Evolutionary conservation across 352 stramenopile genomes (phyloP).

Genomic region (Phytophthora sansomeana): DNA sequence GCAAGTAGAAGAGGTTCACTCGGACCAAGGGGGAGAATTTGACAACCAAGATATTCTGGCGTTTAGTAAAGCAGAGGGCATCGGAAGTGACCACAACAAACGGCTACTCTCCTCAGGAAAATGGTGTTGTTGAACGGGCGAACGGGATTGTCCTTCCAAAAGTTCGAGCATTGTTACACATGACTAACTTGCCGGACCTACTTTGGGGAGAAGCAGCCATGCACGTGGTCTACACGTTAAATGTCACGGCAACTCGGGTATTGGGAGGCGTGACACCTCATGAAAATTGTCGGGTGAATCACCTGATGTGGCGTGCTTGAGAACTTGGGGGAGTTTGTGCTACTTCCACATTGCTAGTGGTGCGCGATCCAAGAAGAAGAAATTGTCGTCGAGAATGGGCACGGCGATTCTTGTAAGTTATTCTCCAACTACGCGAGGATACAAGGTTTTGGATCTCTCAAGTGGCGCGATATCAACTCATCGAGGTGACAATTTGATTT

Average conservation of each 20-base stretch:
- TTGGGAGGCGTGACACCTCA: not conserved
- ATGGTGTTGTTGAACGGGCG: slow-evolving; percentile 8
- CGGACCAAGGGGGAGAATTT: not conserved
- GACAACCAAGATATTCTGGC: not conserved
- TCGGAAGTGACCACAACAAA: not conserved
- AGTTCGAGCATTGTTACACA: not conserved
- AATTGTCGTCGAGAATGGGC: not conserved
- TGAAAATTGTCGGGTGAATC: not conserved
- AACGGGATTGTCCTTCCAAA: slow-evolving; percentile 9
- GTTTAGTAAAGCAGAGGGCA: not conserved
- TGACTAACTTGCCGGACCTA: slow-evolving; percentile 6
- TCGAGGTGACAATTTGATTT: not conserved
- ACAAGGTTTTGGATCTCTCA: not conserved
- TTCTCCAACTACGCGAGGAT: not conserved
- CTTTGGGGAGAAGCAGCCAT: slow-evolving; percentile 2
- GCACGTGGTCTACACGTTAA: not conserved
- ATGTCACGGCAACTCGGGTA: not conserved
- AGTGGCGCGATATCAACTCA: not conserved
- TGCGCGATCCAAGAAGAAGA: not conserved
- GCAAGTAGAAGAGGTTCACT: not conserved
- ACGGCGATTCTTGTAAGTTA: not conserved
- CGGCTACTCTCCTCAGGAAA: slow-evolving; percentile 6
- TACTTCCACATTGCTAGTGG: not conserved
- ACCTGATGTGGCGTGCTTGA: not conserved
- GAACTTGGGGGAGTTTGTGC: not conserved